Conservation (phyloP, 768 basidiomycete genomes). For the Tulasnella sp. region DNA sequence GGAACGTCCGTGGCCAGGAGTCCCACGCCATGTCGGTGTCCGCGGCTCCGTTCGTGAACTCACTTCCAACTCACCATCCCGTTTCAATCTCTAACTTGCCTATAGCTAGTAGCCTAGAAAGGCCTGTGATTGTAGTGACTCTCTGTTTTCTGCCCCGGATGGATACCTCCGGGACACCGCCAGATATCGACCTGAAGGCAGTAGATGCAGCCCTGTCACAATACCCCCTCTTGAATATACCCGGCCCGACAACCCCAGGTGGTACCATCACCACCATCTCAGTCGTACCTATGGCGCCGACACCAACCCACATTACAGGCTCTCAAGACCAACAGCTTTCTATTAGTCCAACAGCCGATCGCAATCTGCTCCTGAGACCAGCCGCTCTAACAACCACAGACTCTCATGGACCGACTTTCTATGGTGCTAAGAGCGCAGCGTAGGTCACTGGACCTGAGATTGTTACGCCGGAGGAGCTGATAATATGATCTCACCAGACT, state of each 20-base stretch:
- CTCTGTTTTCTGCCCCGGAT: too few species aligned
- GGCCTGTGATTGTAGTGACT: too few species aligned
- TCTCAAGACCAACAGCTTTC: constrained; percentile 3
- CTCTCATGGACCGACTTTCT: neutral
- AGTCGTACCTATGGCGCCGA: constrained; percentile 1
- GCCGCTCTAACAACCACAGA: neutral
- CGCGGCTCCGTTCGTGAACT: constrained; percentile 1
- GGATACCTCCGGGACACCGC: neutral
- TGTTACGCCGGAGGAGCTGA: neutral
- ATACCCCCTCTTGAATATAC: neutral
- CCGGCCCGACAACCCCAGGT: constrained; percentile 1
- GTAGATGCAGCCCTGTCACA: constrained; percentile 1
- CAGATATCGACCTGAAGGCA: constrained; percentile 1
- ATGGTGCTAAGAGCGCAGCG: constrained; percentile 11
- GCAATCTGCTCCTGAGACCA: neutral
- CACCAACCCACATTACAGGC: neutral
- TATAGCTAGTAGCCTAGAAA: too few species aligned
- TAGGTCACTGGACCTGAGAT: neutral
- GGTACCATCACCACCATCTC: constrained; percentile 6
- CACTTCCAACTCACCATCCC: too few species aligned
- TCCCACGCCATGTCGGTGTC: constrained; percentile 1
- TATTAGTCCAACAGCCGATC: neutral
- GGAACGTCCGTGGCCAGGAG: neutral
- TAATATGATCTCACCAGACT: neutral
- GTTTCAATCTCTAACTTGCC: too few species aligned